Evolutionary conservation across 257 asterid genomes (phyloP).

Genomic region (Gentiana dahurica): DNA sequence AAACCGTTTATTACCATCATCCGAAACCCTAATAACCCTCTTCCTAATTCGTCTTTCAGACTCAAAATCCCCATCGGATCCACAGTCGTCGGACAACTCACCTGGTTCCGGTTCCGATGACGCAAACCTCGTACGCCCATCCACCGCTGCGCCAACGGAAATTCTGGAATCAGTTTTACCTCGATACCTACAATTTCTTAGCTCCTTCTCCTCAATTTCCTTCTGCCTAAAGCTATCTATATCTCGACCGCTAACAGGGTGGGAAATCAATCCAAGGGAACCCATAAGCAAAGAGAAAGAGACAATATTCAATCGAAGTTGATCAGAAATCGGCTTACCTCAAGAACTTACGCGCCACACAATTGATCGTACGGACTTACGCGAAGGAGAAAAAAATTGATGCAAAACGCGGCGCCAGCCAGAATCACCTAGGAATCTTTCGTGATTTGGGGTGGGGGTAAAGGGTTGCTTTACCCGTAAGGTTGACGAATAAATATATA

Average conservation of each 20-base stretch:
- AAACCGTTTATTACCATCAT: constrained; percentile 25
- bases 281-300: no score
- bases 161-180: constrained; percentile 43
- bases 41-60: constrained; percentile 26
- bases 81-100: constrained; percentile 68
- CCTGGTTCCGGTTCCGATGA: constrained; percentile 69
- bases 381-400: no score
- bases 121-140: constrained; percentile 23
- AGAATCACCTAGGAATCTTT: no score
- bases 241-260: constrained; percentile 3
- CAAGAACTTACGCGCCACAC: no score
- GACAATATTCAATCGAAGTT: no score
- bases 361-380: no score
- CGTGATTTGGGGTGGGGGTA: no score
- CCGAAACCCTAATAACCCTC: constrained; percentile 22
- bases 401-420: no score
- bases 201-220: constrained; percentile 40
- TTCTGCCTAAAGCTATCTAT: constrained; percentile 43
- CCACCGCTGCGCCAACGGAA: constrained; percentile 18
- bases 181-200: constrained; percentile 31
- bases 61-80: constrained; percentile 58
- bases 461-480: no score
- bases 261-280: no score
- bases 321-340: no score
- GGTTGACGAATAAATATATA: no score